These are phyloP conservation scores for Chimonanthus praecox DNA, from an alignment of 164 flowering plant species.

Conservation along the genomic window DNA sequence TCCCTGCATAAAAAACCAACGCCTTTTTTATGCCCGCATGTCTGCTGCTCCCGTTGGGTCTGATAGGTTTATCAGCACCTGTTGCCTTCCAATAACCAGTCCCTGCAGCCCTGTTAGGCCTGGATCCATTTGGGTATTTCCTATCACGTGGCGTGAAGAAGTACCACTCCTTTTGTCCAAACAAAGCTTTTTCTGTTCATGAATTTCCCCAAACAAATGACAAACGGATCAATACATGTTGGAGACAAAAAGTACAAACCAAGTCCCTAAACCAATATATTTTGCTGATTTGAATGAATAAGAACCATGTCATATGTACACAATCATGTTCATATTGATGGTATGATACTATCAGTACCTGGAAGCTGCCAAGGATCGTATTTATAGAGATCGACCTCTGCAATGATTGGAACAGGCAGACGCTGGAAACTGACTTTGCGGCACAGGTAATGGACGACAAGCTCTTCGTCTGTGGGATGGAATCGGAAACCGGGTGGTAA, in stretches of 20 bases:
- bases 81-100: constrained; percentile 28
- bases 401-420: constrained; percentile 27
- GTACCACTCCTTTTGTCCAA: constrained; percentile 28
- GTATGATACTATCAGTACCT: constrained; percentile 6
- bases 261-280: background rate
- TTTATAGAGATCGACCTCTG: constrained; percentile 32
- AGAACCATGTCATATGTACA: background rate
- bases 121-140: constrained; percentile 24
- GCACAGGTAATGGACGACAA: constrained; percentile 27
- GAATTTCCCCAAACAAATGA: background rate
- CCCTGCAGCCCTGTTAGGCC: constrained; percentile 25
- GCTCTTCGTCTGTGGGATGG: constrained; percentile 34
- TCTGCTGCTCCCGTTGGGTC: constrained; percentile 8
- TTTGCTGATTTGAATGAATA: background rate
- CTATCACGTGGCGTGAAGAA: constrained; percentile 25
- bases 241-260: background rate
- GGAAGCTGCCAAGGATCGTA: constrained; percentile 30
- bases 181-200: constrained; percentile 22
- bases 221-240: background rate
- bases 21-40: constrained; percentile 23
- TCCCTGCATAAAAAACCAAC: constrained; percentile 22
- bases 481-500: constrained; percentile 31
- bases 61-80: constrained; percentile 25
- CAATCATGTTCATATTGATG: background rate
- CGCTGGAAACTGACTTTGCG: constrained; percentile 15